Conservation (phyloP, 2,329 filamentous ascomycete species). For the Pestalotiopsis sp. region DNA sequence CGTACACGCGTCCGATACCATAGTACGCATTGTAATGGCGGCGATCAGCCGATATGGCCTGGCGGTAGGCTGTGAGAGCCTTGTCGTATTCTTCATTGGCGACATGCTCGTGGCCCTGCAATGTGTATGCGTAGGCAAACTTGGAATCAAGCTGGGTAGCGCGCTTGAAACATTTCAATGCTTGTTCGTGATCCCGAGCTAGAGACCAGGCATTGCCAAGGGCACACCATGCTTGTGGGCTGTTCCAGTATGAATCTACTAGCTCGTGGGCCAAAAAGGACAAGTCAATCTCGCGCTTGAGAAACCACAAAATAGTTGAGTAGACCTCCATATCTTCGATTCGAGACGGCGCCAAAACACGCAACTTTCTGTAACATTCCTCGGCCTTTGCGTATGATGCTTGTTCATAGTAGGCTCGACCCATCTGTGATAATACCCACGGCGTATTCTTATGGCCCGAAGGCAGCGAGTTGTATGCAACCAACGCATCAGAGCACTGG, state of each 20-base stretch:
- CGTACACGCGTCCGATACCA: slow-evolving; percentile 80
- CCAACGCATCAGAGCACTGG: slow-evolving; percentile 76
- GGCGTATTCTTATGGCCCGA: slow-evolving; percentile 82
- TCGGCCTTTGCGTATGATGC: slow-evolving; percentile 85
- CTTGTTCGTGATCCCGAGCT: slow-evolving; percentile 90
- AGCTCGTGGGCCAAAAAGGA: slow-evolving; percentile 92
- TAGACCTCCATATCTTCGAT: slow-evolving; percentile 98
- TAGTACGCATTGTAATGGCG: slow-evolving; percentile 99
- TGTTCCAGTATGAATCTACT: slow-evolving; percentile 83
- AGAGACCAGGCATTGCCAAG: slow-evolving; percentile 94
- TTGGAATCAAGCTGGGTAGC: slow-evolving; percentile 88
- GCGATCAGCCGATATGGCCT: slow-evolving; percentile 81
- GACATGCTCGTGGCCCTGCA: slow-evolving; percentile 95
- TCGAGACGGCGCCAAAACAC: slow-evolving; percentile 77
- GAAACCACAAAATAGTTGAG: slow-evolving; percentile 97
- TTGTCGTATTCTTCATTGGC: slow-evolving; percentile 98
- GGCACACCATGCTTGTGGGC: slow-evolving; percentile 94
- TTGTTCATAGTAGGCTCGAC: slow-evolving; percentile 89
- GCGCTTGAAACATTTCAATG: slow-evolving; percentile 90
- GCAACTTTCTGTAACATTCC: slow-evolving; percentile 79
- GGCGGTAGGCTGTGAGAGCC: slow-evolving; percentile 83
- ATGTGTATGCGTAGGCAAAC: slow-evolving; percentile 93
- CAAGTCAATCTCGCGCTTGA: slow-evolving; percentile 89
- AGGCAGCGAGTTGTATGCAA: slow-evolving; percentile 72
- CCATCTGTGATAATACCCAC: slow-evolving; percentile 90